Conservation (phyloP, 768 basidiomycete species). For the Zangia roseola region DNA sequence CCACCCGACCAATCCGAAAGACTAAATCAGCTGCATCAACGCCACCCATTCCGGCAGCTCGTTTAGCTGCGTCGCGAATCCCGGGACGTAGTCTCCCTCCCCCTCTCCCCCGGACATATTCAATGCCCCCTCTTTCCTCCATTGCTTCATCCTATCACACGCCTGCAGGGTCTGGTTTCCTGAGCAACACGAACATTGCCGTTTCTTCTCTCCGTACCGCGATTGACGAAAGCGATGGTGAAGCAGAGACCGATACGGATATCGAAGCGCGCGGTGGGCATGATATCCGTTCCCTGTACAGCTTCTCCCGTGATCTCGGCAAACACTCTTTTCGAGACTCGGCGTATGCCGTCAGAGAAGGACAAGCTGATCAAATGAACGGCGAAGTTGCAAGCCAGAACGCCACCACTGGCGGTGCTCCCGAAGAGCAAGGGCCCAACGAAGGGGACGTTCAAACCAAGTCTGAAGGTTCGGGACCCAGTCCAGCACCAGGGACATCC, state of each 20-base stretch:
- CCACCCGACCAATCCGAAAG: slow-evolving; percentile 33
- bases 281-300: slow-evolving; percentile 31
- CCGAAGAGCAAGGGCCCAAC: slow-evolving; percentile 8
- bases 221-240: slow-evolving; percentile 35
- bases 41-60: slow-evolving; percentile 33
- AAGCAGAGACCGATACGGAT: slow-evolving; percentile 34
- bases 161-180: slow-evolving; percentile 27
- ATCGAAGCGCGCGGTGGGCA: slow-evolving; percentile 27
- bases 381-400: slow-evolving; percentile 20
- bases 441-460: slow-evolving; percentile 12
- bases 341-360: slow-evolving; percentile 27
- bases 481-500: slow-evolving; percentile 20
- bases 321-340: slow-evolving; percentile 25
- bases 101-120: slow-evolving; percentile 34
- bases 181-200: slow-evolving; percentile 37
- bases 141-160: slow-evolving; percentile 27
- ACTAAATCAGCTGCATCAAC: slow-evolving; percentile 37
- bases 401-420: slow-evolving; percentile 6
- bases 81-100: slow-evolving; percentile 30
- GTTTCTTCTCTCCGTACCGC: slow-evolving; percentile 35
- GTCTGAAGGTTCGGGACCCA: slow-evolving; percentile 13
- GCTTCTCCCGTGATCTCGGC: slow-evolving; percentile 32
- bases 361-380: slow-evolving; percentile 18
- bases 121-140: slow-evolving; percentile 32
- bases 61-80: slow-evolving; percentile 33